phyloP scores from a whole-genome alignment of 805 yeast genomes.

The Candida anglica region DNA sequence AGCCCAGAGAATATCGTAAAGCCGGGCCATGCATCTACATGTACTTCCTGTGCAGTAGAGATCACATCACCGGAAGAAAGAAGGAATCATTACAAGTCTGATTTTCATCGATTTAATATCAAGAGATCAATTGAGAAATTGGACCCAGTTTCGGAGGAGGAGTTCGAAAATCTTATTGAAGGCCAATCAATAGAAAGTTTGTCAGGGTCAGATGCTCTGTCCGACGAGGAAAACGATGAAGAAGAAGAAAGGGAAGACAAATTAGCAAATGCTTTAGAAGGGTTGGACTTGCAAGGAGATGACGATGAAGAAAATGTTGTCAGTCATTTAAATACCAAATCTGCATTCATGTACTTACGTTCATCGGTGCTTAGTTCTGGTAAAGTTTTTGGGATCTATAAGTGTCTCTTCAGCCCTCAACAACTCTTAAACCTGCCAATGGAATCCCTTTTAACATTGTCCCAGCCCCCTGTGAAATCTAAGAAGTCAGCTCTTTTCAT shows the following conservation, averaged over 20 bases:
- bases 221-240: constrained; percentile 22
- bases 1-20: not conserved
- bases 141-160: constrained; percentile 46
- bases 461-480: constrained; percentile 12
- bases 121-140: constrained; percentile 48
- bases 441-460: constrained; percentile 39
- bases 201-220: constrained; percentile 48
- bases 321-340: constrained; percentile 61
- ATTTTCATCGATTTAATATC: constrained; percentile 55
- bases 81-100: constrained; percentile 52
- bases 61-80: too few relatives aligned
- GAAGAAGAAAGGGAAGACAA: constrained; percentile 16
- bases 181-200: constrained; percentile 50
- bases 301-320: constrained; percentile 31
- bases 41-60: constrained; percentile 6
- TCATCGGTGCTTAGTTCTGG: constrained; percentile 41
- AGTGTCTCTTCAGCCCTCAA: constrained; percentile 48
- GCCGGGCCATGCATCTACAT: constrained; percentile 11
- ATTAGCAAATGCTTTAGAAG: constrained; percentile 19
- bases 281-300: constrained; percentile 11
- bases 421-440: constrained; percentile 45
- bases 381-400: constrained; percentile 64
- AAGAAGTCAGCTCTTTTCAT: constrained; percentile 74
- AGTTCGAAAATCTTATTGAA: constrained; percentile 54
- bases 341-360: constrained; percentile 63